Evolutionary conservation across 2,329 filamentous ascomycete species (phyloP), one percentile per base, ranked within the genome.

Genomic region (Diaporthe sp.): DNA sequence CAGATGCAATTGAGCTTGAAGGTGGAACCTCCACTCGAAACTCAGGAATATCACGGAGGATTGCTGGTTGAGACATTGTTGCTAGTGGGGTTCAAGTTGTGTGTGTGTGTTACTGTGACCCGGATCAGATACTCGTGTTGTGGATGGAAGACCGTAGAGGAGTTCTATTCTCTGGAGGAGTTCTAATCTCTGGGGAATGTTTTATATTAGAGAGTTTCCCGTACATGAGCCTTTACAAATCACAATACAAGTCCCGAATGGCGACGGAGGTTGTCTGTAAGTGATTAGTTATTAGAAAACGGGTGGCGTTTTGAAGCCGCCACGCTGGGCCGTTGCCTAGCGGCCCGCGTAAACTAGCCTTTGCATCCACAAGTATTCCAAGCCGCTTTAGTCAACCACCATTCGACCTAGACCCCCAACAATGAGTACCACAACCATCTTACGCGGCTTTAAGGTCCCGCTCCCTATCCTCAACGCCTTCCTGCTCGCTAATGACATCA

Each of bases 401-500:
- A 59, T 17, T 59, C 39, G 22, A 59, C 55, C 69, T 12, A 3
- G 9, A 61, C 2, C 19, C 51, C 39, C 37, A 59, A 71, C 55
- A 51, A 71, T 71, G 55, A 30, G 69, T 27, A 7, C 27, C 27
- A 39, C 42, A 71, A 71, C 69, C 15, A 6, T 71, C 10, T 19
- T 71, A 5, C 55, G 55, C 69, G 69, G 69, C 55, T 71, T 71
- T 3, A 71, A 71, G 42, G 69, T 71, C 55, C 69, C 69, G 39
- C 69, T 71, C 30, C 55, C 39, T 25, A 10, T 71, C 19, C 69
- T 61, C 42, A 39, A 71, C 30, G 39, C 55, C 55, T 71, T 71
- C 69, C 37, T 71, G 17, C 69, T 71, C 19, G 69, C 69, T 22
- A 39, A 61, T 19, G 51, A 61, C 3, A 37, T 61, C 30, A 30